These are phyloP conservation scores for Pseudogymnoascus sp. DNA, from an alignment of 2,329 filamentous ascomycete genomes.

Conservation along the genomic window DNA sequence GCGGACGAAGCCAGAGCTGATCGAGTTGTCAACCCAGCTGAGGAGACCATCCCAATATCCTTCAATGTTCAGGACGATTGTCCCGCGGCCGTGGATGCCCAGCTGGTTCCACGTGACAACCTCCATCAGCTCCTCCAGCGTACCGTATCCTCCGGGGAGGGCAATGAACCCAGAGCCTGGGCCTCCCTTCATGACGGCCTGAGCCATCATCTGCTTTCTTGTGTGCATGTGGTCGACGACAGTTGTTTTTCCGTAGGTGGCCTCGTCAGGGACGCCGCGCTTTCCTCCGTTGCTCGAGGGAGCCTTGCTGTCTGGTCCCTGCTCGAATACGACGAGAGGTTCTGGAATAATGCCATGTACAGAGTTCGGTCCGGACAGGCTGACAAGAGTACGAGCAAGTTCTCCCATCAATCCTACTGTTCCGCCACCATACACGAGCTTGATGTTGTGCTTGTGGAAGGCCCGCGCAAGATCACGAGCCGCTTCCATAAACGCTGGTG, in stretches of 20 bases:
- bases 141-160: slow-evolving; percentile 84
- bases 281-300: slow-evolving; percentile 32
- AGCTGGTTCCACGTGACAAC: slow-evolving; percentile 92
- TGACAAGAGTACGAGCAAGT: slow-evolving; percentile 70
- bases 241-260: slow-evolving; percentile 72
- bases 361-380: slow-evolving; percentile 68
- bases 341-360: slow-evolving; percentile 94
- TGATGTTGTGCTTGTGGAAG: slow-evolving; percentile 71
- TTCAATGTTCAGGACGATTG: slow-evolving; percentile 79
- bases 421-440: slow-evolving; percentile 89
- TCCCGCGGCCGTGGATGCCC: slow-evolving; percentile 75
- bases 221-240: slow-evolving; percentile 95
- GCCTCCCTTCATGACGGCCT: slow-evolving; percentile 73
- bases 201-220: slow-evolving; percentile 88
- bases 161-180: slow-evolving; percentile 85
- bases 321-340: slow-evolving; percentile 74
- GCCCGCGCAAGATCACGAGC: slow-evolving; percentile 66
- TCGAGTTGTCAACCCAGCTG: slow-evolving; percentile 70
- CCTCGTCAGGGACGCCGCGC: slow-evolving; percentile 39
- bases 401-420: slow-evolving; percentile 96
- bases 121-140: slow-evolving; percentile 92
- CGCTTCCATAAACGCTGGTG: slow-evolving; percentile 67
- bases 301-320: slow-evolving; percentile 49
- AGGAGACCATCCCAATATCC: slow-evolving; percentile 89
- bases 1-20: slow-evolving; percentile 70